Conservation (phyloP, 805 yeast species). For the Kodamaea kaohsiungensis region DNA sequence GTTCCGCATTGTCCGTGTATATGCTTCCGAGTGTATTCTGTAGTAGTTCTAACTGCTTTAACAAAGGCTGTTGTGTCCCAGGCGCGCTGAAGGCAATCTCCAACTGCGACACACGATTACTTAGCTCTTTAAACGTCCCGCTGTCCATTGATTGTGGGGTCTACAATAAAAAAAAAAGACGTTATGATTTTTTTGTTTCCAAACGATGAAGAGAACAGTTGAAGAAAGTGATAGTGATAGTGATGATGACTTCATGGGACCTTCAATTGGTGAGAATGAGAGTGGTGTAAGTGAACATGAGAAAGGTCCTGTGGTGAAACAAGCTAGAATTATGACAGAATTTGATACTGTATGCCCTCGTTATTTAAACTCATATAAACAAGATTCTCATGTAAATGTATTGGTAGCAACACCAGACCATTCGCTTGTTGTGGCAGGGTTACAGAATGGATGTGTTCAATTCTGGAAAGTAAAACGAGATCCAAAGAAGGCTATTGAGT, state of each 20-base stretch:
- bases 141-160: slow-evolving; percentile 8
- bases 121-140: slow-evolving; percentile 10
- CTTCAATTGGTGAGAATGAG: too few relatives aligned
- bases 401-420: slow-evolving; percentile 15
- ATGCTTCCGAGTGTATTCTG: slow-evolving; percentile 14
- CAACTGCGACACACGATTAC: slow-evolving; percentile 10
- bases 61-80: slow-evolving; percentile 9
- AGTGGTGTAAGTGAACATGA: neutral
- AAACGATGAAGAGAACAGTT: neutral
- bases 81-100: slow-evolving; percentile 11
- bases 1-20: slow-evolving; percentile 20
- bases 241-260: slow-evolving; percentile 14
- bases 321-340: neutral
- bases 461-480: slow-evolving; percentile 20
- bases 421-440: slow-evolving; percentile 18
- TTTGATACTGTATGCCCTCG: neutral
- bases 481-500: slow-evolving; percentile 8
- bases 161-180: neutral
- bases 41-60: slow-evolving; percentile 17
- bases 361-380: neutral
- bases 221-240: neutral
- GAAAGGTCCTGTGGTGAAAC: neutral
- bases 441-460: slow-evolving; percentile 20
- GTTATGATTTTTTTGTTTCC: neutral
- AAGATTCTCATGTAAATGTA: slow-evolving; percentile 11